Conservation (phyloP, 345 rosid genomes). For the Mercurialis annua region DNA sequence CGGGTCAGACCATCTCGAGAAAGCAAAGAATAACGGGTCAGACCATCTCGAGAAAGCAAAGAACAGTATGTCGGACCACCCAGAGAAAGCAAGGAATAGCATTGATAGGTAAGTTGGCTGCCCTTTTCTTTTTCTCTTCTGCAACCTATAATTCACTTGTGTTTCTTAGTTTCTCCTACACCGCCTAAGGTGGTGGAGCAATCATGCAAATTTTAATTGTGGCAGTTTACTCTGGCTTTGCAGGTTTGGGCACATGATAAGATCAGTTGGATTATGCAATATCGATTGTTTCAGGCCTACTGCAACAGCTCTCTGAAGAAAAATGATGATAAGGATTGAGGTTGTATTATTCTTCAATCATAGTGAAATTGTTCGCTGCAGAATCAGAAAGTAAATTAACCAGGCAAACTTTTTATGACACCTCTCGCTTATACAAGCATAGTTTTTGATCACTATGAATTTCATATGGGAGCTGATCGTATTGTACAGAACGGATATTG, state of each 20-base stretch:
- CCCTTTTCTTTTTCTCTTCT: not conserved
- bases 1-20: constrained; percentile 15
- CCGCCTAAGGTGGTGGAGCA: not conserved
- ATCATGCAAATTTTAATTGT: not conserved
- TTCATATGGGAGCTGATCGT: not conserved
- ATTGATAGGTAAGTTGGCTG: constrained; percentile 50
- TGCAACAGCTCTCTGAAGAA: constrained; percentile 41
- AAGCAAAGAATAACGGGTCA: not conserved
- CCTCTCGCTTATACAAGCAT: constrained; percentile 17
- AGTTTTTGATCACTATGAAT: constrained; percentile 1
- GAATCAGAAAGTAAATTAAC: constrained; percentile 28
- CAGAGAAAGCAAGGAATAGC: constrained; percentile 26
- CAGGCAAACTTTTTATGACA: constrained; percentile 9
- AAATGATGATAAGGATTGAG: constrained; percentile 23
- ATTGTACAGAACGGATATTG: constrained; percentile 2
- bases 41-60: constrained; percentile 22
- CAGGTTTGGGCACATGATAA: constrained; percentile 83
- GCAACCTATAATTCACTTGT: too few species aligned
- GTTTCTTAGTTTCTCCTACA: not conserved
- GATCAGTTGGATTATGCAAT: constrained; percentile 85
- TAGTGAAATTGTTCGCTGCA: constrained; percentile 16
- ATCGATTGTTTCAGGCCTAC: constrained; percentile 89
- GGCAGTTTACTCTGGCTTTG: constrained; percentile 28
- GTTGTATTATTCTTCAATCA: constrained; percentile 24
- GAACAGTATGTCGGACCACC: constrained; percentile 5